These are phyloP conservation scores for Cladosporium halotolerans DNA, from an alignment of 2,329 filamentous ascomycete species.

Conservation along the genomic window DNA sequence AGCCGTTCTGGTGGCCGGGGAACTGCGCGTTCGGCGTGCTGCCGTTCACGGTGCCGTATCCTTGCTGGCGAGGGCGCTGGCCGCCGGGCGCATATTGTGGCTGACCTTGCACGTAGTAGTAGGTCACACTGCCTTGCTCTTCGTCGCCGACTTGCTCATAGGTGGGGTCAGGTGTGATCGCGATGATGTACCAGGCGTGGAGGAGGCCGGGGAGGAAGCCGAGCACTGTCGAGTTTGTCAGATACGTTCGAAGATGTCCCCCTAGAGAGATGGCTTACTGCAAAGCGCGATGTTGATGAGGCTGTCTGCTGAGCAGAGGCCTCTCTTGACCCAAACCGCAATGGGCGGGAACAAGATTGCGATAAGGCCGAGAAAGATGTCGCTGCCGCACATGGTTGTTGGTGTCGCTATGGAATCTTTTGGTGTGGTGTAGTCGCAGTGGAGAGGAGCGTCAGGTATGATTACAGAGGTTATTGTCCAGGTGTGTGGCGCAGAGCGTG, in stretches of 20 bases:
- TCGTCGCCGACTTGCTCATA: slow-evolving; percentile 60
- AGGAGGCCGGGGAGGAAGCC: slow-evolving; percentile 71
- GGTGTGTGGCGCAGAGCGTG: no score
- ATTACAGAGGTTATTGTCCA: no score
- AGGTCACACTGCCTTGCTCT: slow-evolving; percentile 57
- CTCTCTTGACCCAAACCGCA: slow-evolving; percentile 91
- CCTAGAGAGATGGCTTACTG: slow-evolving; percentile 22
- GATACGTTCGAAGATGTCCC: neutral
- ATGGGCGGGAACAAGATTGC: slow-evolving; percentile 53
- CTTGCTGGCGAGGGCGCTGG: slow-evolving; percentile 20
- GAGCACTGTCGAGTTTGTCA: slow-evolving; percentile 21
- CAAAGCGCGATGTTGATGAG: slow-evolving; percentile 93
- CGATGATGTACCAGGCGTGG: slow-evolving; percentile 97
- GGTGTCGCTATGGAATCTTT: neutral
- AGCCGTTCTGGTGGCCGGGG: slow-evolving; percentile 35
- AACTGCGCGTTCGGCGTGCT: slow-evolving; percentile 36
- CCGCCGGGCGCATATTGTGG: slow-evolving; percentile 20
- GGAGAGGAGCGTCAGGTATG: no score
- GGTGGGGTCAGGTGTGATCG: slow-evolving; percentile 70
- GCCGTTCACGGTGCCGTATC: slow-evolving; percentile 38
- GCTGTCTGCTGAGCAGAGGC: slow-evolving; percentile 85
- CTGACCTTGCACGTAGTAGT: slow-evolving; percentile 58
- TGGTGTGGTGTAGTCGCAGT: neutral
- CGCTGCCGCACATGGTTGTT: slow-evolving; percentile 51
- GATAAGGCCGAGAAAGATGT: slow-evolving; percentile 55